These are phyloP conservation scores for Pestalotiopsis sp. DNA, from an alignment of 2,329 filamentous ascomycete genomes.

Conservation along the genomic window DNA sequence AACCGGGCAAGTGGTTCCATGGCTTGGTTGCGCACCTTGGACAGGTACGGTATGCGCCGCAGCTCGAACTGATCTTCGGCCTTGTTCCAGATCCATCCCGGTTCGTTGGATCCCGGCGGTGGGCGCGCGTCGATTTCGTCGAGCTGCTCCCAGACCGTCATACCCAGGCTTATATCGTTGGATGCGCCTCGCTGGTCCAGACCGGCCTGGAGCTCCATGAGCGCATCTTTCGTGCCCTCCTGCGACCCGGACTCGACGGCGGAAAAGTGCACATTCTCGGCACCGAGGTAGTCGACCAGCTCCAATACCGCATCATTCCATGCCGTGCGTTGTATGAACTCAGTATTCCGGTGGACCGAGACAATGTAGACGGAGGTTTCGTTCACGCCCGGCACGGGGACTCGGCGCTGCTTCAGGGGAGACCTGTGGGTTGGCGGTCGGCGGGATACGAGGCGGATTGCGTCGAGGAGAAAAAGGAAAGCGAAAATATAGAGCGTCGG, in stretches of 20 bases:
- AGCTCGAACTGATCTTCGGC: slow-evolving; percentile 55
- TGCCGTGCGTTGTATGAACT: slow-evolving; percentile 56
- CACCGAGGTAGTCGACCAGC: slow-evolving; percentile 59
- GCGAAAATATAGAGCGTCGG: slow-evolving; percentile 33
- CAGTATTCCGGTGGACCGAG: slow-evolving; percentile 70
- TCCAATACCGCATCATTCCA: slow-evolving; percentile 64
- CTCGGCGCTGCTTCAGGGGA: slow-evolving; percentile 19
- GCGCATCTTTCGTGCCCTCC: slow-evolving; percentile 66
- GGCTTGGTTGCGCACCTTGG: slow-evolving; percentile 64
- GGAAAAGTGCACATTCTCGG: slow-evolving; percentile 66
- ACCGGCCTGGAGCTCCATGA: slow-evolving; percentile 57
- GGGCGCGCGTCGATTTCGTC: slow-evolving; percentile 53
- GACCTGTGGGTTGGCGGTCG: slow-evolving; percentile 34
- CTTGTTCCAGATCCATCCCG: slow-evolving; percentile 64
- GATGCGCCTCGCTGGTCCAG: slow-evolving; percentile 54
- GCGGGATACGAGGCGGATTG: slow-evolving; percentile 30
- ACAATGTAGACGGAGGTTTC: slow-evolving; percentile 61
- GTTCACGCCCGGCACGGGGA: slow-evolving; percentile 20
- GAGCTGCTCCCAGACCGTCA: slow-evolving; percentile 54
- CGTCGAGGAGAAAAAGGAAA: slow-evolving; percentile 38
- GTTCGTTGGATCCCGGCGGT: slow-evolving; percentile 37
- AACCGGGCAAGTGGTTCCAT: slow-evolving; percentile 61
- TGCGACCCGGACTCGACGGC: slow-evolving; percentile 71
- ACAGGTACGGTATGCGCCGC: slow-evolving; percentile 70
- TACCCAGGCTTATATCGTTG: slow-evolving; percentile 60